These are phyloP conservation scores for Eucalyptus urophylla DNA, from an alignment of 345 rosid species.

Conservation along the genomic window DNA sequence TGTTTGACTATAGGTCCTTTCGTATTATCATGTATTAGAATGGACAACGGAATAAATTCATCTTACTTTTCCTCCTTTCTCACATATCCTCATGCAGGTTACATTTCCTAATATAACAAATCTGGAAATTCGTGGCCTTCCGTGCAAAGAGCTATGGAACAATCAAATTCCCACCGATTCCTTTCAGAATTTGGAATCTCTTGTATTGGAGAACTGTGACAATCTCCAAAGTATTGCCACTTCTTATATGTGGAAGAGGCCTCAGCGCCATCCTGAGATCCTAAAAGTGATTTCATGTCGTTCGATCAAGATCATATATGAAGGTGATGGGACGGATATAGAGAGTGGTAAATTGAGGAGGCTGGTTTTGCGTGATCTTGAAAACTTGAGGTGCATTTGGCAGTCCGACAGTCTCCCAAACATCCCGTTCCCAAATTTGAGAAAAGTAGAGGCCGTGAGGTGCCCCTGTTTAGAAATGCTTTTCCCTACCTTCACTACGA, in stretches of 20 bases:
- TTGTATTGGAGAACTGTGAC: fast-evolving
- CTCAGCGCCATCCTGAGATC: fast-evolving
- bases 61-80: neutral
- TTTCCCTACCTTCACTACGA: neutral
- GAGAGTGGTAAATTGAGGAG: fast-evolving
- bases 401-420: neutral
- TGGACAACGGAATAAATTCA: fast-evolving
- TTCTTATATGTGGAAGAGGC: neutral
- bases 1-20: too few species aligned
- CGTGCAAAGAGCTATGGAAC: fast-evolving
- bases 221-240: neutral
- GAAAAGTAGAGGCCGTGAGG: fast-evolving
- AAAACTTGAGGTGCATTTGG: neutral
- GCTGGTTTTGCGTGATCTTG: fast-evolving
- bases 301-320: neutral
- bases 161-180: neutral
- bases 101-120: neutral
- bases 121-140: fast-evolving
- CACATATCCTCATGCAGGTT: neutral
- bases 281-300: fast-evolving
- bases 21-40: neutral
- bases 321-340: fast-evolving
- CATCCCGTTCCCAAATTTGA: neutral
- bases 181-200: neutral
- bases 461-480: neutral